Base-by-base conservation (phyloP, 2,329 filamentous ascomycete species). In the Fusarium begoniae region DNA sequence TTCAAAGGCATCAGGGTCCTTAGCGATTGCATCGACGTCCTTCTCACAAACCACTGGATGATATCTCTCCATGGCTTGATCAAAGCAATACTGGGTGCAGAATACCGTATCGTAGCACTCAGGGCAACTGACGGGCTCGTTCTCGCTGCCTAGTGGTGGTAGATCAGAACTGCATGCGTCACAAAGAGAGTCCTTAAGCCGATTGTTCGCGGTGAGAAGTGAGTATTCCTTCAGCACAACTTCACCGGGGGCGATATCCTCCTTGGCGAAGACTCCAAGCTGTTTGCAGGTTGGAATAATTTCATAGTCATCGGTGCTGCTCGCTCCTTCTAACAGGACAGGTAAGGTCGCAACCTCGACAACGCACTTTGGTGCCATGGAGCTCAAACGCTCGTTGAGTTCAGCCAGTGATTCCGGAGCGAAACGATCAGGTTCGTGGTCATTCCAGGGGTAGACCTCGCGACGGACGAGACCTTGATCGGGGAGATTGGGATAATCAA, bases 181-280 rank as follows among this genome's bases (percentile, higher is more conserved):
- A 82, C 96, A 98, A 37, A 96, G 88, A 9, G 93, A 88, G 71
- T 97, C 95, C 80, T 97, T 94, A 18, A 96, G 88, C 37, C 94
- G 91, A 80, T 96, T 96, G 76, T 96, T 96, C 51, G 94, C 95
- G 5, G 95, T 98, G 45, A 99, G 85, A 13, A 98, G 88, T 14
- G 95, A 96, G 69, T 92, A 93, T 80, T 99, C 96, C 54, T 90
- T 86, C 37, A 99, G 87, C 5, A 98, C 90, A 11, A 88, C 86
- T 80, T 97, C 93, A 15, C 93, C 93, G 0, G 94, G 90, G 2
- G 86, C 84, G 43, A 98, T 93, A 74, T 97, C 92, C 72, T 93
- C 89, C 76, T 91, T 94, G 13, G 95, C 96, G 80, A 98, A 98
- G 8, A 99, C 88, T 9, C 96, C 96, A 2, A 99, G 88, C 82